phyloP scores from a whole-genome alignment of 768 basidiomycete genomes.

The Trichaptum fuscoviolaceum region DNA sequence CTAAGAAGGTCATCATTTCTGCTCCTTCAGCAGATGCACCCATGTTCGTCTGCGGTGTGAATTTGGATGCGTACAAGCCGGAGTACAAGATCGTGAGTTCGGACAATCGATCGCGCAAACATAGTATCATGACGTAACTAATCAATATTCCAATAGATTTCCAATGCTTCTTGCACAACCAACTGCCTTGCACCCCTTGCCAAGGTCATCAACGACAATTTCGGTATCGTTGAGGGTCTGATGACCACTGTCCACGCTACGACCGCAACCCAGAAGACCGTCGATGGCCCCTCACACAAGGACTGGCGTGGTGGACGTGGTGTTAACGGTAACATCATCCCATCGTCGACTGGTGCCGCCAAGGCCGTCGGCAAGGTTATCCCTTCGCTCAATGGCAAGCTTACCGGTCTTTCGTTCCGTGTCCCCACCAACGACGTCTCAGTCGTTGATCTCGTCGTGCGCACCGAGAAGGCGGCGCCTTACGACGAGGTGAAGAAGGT shows the following conservation, averaged over 20 bases:
- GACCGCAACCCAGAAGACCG: slow-evolving; percentile 93
- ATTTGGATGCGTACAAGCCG: slow-evolving; percentile 87
- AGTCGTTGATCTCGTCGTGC: slow-evolving; percentile 95
- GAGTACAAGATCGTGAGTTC: slow-evolving; percentile 68
- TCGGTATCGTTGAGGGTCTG: slow-evolving; percentile 92
- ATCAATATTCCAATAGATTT: slow-evolving; percentile 49
- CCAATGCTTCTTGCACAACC: slow-evolving; percentile 99
- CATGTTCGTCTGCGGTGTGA: slow-evolving; percentile 94
- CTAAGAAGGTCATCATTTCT: slow-evolving; percentile 99
- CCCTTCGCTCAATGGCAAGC: slow-evolving; percentile 92
- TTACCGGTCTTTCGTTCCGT: slow-evolving; percentile 97
- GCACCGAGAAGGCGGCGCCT: slow-evolving; percentile 75
- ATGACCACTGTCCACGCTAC: slow-evolving; percentile 99
- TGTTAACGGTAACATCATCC: slow-evolving; percentile 98
- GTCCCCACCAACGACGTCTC: slow-evolving; percentile 95
- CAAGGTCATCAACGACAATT: slow-evolving; percentile 97
- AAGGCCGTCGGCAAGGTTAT: slow-evolving; percentile 99
- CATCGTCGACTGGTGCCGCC: slow-evolving; percentile 97
- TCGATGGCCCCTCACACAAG: slow-evolving; percentile 91
- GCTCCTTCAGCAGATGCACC: slow-evolving; percentile 96
- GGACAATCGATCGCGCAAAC: slow-evolving; percentile 29
- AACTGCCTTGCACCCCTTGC: slow-evolving; percentile 99
- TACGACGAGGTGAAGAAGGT: slow-evolving; percentile 91
- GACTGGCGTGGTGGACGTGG: slow-evolving; percentile 98
- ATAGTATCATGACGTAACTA: slow-evolving; percentile 1